Percentiles rank a stretch among this genome's conserved stretches.
Evolutionary conservation across 495 filamentous ascomycete genomes (phyloP).

Genomic region (Xylaria sp.): DNA sequence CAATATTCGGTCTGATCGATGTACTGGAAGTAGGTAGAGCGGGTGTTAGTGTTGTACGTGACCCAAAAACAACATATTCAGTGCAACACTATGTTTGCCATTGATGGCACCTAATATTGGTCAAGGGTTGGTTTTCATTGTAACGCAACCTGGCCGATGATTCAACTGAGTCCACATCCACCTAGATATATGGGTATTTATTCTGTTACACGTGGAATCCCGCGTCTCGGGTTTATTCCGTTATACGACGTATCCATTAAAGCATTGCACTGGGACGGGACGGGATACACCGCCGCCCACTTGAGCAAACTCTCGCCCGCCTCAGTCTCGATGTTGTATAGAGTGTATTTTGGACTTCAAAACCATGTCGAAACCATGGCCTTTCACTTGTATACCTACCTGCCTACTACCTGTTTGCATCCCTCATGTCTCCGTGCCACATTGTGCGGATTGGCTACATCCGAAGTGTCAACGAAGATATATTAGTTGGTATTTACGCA

Average conservation of each 20-base stretch:
- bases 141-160: conserved; percentile 1
- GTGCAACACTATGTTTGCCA: not conserved
- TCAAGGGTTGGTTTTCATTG: not conserved
- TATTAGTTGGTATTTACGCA: conserved; percentile 9
- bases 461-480: conserved; percentile 13
- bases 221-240: conserved; percentile 17
- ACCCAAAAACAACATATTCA: not conserved
- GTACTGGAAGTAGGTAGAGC: not conserved
- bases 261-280: not conserved
- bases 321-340: not conserved
- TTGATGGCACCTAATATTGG: conserved; percentile 13
- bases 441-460: conserved; percentile 14
- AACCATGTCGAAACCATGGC: not conserved
- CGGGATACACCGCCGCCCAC: not conserved
- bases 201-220: not conserved
- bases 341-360: not conserved
- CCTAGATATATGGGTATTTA: not conserved
- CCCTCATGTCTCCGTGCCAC: conserved; percentile 3
- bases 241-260: conserved; percentile 9
- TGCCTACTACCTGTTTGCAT: not conserved
- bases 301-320: no score
- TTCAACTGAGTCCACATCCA: conserved; percentile 5
- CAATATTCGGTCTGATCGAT: not conserved
- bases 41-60: not conserved
- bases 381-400: not conserved